Evolutionary conservation across 2,329 filamentous ascomycete species (phyloP), one percentile per base, ranked within the genome.

Genomic region (Arachnopeziza araneosa): DNA sequence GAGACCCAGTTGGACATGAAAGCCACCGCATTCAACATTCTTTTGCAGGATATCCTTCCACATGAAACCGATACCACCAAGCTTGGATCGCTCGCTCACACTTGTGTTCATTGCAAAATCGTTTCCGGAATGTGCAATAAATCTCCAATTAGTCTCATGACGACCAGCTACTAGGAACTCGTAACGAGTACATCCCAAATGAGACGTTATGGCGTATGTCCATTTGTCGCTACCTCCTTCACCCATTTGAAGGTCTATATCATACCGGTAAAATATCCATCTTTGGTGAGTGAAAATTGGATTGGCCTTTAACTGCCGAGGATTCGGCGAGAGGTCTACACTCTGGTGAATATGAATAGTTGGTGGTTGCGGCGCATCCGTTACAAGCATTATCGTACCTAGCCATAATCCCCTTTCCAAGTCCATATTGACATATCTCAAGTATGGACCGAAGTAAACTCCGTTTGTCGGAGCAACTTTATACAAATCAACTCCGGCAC

Each of bases 41-140:
- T 97, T 97, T 75, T 97, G 92, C 71, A 99, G 81, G 26, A 99
- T 93, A 69, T 99, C 95, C 71, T 97, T 98, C 95, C 95, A 99
- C 93, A 99, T 96, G 71, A 95, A 90, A 0, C 93, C 91, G 1
- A 96, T 83, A 1, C 95, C 95, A 30, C 95, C 95, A 1, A 98
- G 82, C 68, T 89, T 90, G 32, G 87, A 85, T 51, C 93, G 84
- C 68, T 99, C 95, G 63, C 89, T 91, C 58, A 92, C 88, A 63
- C 87, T 92, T 1, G 96, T 95, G 64, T 89, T 88, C 26, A 96
- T 81, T 0, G 91, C 89, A 73, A 98, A 99, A 72, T 99, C 95
- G 71, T 98, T 98, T 2, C 93, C 93, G 17, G 93, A 97, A 69
- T 96, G 95, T 12, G 93, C 91, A 68, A 98, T 89, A 73, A 98